Base-by-base conservation (phyloP, 139 green algal genomes). In the Dunaliella primolecta region DNA sequence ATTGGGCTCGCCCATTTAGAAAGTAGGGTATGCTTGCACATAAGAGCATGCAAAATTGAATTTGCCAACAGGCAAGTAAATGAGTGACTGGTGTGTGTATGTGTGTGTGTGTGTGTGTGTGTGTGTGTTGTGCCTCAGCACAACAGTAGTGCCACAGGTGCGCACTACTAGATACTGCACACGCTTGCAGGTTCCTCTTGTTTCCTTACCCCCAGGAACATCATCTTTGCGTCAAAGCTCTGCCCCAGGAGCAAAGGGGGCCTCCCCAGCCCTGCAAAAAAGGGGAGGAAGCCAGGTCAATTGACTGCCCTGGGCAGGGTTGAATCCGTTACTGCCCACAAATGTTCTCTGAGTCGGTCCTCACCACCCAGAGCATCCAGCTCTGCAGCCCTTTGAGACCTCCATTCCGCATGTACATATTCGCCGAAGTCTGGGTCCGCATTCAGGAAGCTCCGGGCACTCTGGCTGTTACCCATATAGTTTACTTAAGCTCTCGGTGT, bases 151-250 rank as follows among this genome's bases (percentile, higher is more conserved):
- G 32, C 2, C 46, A 23, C 30, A 80, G 21, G n/a, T 80, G 75
- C 2, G 32, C 7, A 27, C n/a, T 80, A 33, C 29, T 37, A 27
- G 75, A 1, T 27, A 11, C 1, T 36, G 20, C 32, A 27, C 30
- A 36, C 30, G 29, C 27, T 32, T 77, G 71, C 71, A 77, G n/a
- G n/a, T n/a, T n/a, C n/a, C n/a, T n/a, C 46, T 25, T 64, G 46
- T 77, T 77, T 80, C 29, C 75, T 80, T 33, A 80, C 75, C 75
- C n/a, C 75, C 75, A 80, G 75, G 75, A 38, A 33, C 11, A 38
- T 23, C 75, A 80, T 80, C 11, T 80, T 80, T 37, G 75, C 75
- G n/a, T 80, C 75, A 80, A 80, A 80, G 3, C n/a, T 38, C 3
- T 33, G n/a, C 2, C 75, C 75, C 75, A 80, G 75, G n/a, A 80